These are phyloP conservation scores for Debaryomycetaceae sp. DNA, from an alignment of 1,139 yeast genomes.

Conservation along the genomic window DNA sequence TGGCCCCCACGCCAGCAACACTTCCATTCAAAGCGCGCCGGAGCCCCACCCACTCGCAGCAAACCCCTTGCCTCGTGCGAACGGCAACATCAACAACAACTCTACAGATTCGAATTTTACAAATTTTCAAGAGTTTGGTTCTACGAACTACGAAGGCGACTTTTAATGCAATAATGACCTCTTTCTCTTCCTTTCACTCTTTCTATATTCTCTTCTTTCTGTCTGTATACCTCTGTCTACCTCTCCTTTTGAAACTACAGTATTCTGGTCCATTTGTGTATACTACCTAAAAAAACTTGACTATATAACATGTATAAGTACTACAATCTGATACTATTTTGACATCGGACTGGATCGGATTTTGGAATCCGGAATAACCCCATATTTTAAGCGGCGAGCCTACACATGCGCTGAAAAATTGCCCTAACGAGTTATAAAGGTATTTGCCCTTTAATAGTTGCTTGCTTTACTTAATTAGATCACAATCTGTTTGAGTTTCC, in stretches of 20 bases:
- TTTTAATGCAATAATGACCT: slow-evolving; percentile 1
- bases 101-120: slow-evolving; percentile 4
- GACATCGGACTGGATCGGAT: not conserved
- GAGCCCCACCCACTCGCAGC: slow-evolving; percentile 7
- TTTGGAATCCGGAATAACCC: not conserved
- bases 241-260: not conserved
- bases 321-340: not conserved
- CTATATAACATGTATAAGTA: not conserved
- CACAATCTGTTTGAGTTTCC: too few species aligned
- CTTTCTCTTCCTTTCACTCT: not conserved
- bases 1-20: not conserved
- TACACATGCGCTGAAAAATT: too few species aligned
- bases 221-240: not conserved
- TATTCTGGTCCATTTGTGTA: not conserved
- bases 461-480: too few species aligned
- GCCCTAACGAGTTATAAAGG: too few species aligned
- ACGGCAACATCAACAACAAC: not conserved
- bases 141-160: slow-evolving; percentile 7
- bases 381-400: not conserved
- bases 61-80: slow-evolving; percentile 4
- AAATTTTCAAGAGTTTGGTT: slow-evolving; percentile 8
- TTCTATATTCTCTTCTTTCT: too few species aligned
- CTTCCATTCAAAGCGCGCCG: slow-evolving; percentile 6
- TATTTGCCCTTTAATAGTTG: too few species aligned
- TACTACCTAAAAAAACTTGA: not conserved